A percentile compares a stretch with the other conserved stretches of the same genome.
Conservation (phyloP, 1,284 basidiomycete species). For the Malassezia vespertilionis region DNA sequence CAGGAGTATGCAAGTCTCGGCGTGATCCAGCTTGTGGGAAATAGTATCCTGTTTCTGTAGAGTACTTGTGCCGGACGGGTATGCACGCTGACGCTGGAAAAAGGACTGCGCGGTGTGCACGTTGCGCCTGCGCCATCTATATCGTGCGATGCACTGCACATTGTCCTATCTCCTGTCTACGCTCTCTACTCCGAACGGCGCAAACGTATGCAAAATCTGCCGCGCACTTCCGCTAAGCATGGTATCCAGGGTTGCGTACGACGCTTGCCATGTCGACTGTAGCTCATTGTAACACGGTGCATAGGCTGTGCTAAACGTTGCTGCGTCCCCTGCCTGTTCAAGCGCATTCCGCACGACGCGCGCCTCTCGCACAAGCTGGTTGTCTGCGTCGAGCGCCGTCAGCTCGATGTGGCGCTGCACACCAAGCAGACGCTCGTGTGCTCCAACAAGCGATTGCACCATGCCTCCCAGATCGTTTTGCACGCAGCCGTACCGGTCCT, state of each 20-base stretch:
- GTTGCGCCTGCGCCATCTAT: too few relatives aligned
- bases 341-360: slow-evolving; percentile 8
- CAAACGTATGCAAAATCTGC: slow-evolving; percentile 7
- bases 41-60: slow-evolving; percentile 25
- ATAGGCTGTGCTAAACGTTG: slow-evolving; percentile 10
- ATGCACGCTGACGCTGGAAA: too few relatives aligned
- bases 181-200: slow-evolving; percentile 6
- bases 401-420: slow-evolving; percentile 4
- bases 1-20: slow-evolving; percentile 26
- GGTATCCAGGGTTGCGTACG: slow-evolving; percentile 6
- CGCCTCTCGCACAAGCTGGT: slow-evolving; percentile 12
- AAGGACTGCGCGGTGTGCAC: too few relatives aligned
- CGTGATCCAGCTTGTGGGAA: slow-evolving; percentile 23
- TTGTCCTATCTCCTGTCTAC: too few relatives aligned
- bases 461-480: slow-evolving; percentile 24
- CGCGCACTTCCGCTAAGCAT: neutral
- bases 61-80: neutral
- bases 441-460: slow-evolving; percentile 4
- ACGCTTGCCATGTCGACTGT: slow-evolving; percentile 8
- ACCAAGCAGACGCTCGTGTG: slow-evolving; percentile 7
- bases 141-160: too few relatives aligned
- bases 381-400: slow-evolving; percentile 11
- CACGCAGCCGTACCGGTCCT: slow-evolving; percentile 30
- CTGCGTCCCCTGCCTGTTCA: slow-evolving; percentile 7
- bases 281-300: slow-evolving; percentile 14